Conservation (phyloP, 768 basidiomycete genomes). For the Mycena amicta region DNA sequence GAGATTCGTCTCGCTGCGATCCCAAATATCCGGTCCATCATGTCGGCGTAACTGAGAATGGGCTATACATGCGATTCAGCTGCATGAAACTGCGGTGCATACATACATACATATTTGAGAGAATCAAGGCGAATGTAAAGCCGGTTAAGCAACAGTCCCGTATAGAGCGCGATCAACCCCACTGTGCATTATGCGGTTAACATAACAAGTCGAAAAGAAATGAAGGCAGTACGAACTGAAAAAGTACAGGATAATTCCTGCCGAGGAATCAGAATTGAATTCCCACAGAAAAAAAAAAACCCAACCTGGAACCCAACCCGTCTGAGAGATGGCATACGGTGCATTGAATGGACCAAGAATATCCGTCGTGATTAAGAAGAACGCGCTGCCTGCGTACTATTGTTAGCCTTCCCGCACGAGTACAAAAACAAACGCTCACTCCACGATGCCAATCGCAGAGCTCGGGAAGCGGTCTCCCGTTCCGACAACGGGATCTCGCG, state of each 20-base stretch:
- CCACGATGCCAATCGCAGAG: slow-evolving; percentile 54
- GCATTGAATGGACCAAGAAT: slow-evolving; percentile 66
- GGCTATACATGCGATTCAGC: slow-evolving; percentile 29
- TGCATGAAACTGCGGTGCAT: not conserved
- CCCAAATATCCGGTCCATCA: slow-evolving; percentile 59
- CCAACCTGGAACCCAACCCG: slow-evolving; percentile 68
- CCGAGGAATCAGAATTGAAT: too few species aligned
- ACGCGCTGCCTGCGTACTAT: slow-evolving; percentile 33
- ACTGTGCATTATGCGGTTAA: slow-evolving; percentile 29
- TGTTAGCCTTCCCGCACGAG: slow-evolving; percentile 18
- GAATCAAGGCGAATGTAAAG: slow-evolving; percentile 62
- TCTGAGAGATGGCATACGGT: slow-evolving; percentile 58
- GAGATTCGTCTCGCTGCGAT: slow-evolving; percentile 46
- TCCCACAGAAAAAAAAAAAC: too few species aligned
- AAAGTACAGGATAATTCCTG: slow-evolving; percentile 46
- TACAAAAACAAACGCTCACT: slow-evolving; percentile 1
- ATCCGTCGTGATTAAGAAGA: slow-evolving; percentile 63
- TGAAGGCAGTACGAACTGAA: slow-evolving; percentile 34
- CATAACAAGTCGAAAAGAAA: not conserved
- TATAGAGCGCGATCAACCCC: slow-evolving; percentile 55
- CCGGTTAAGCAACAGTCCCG: slow-evolving; percentile 57
- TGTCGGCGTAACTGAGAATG: slow-evolving; percentile 55
- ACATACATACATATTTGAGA: slow-evolving; percentile 35
- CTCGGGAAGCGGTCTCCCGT: slow-evolving; percentile 43
- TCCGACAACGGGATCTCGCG: slow-evolving; percentile 27